A percentile compares a stretch with the other conserved stretches of the same genome.
Evolutionary conservation across 371 early-diverging fungal genomes (phyloP).

Genomic region (Actinomortierella ambigua): DNA sequence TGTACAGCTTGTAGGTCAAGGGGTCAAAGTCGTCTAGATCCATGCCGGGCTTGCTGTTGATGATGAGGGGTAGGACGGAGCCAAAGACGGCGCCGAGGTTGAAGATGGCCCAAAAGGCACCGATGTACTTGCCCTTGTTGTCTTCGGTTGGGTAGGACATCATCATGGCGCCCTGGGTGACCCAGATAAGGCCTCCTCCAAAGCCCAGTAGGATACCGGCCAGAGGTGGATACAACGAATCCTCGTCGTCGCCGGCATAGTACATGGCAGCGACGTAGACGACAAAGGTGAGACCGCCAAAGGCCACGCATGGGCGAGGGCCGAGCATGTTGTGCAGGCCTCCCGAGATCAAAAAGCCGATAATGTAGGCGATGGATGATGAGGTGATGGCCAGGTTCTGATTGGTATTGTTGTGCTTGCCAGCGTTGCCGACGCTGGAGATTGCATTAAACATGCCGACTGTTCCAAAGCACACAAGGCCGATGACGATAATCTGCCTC

Average conservation of each 20-base stretch:
- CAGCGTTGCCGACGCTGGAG: slow-evolving; percentile 46
- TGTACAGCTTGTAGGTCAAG: slow-evolving; percentile 67
- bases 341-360: slow-evolving; percentile 58
- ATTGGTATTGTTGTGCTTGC: slow-evolving; percentile 30
- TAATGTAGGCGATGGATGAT: slow-evolving; percentile 44
- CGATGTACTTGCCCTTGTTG: slow-evolving; percentile 78
- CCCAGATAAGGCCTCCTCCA: slow-evolving; percentile 68
- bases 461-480: slow-evolving; percentile 46
- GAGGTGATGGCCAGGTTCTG: slow-evolving; percentile 45
- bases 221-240: slow-evolving; percentile 54
- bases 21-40: slow-evolving; percentile 43
- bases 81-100: slow-evolving; percentile 72
- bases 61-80: slow-evolving; percentile 67
- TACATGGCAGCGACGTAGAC: slow-evolving; percentile 62
- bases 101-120: slow-evolving; percentile 84
- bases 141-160: slow-evolving; percentile 81
- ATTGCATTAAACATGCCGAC: slow-evolving; percentile 48
- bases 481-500: slow-evolving; percentile 46
- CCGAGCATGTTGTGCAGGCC: slow-evolving; percentile 64
- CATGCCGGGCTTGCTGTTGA: slow-evolving; percentile 52
- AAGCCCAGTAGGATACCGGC: slow-evolving; percentile 74
- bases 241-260: slow-evolving; percentile 54
- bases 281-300: slow-evolving; percentile 59
- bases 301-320: slow-evolving; percentile 50
- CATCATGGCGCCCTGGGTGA: slow-evolving; percentile 85